Percentiles rank a stretch among this genome's conserved stretches.
phyloP scores from a whole-genome alignment of 208 protist genomes.

The Leptomonas pyrrhocoris region DNA sequence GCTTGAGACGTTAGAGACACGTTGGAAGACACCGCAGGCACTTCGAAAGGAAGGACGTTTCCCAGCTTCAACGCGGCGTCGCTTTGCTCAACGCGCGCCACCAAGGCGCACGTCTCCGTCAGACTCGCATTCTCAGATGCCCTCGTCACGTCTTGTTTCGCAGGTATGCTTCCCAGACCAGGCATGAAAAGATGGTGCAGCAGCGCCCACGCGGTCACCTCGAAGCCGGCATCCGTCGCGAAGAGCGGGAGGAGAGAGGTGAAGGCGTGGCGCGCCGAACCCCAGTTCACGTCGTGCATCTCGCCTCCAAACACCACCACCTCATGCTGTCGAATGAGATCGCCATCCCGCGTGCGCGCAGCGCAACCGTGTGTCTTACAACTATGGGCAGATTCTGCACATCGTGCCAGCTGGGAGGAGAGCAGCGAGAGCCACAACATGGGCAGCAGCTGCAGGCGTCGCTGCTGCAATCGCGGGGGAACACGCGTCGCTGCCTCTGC shows the following conservation, averaged over 20 bases:
- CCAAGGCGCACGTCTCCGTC: constrained; percentile 28
- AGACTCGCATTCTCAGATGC: constrained; percentile 3
- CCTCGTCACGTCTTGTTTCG: not conserved
- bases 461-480: constrained; percentile 44
- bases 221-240: constrained; percentile 32
- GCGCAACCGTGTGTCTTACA: not conserved
- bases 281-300: constrained; percentile 17
- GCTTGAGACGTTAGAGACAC: too few species aligned
- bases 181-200: constrained; percentile 32
- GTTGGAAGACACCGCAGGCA: too few species aligned
- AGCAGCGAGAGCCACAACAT: constrained; percentile 73
- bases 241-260: constrained; percentile 50
- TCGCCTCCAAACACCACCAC: too few species aligned
- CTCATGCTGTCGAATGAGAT: too few species aligned
- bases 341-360: not conserved
- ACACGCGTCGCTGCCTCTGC: not conserved
- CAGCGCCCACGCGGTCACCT: constrained; percentile 38
- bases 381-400: not conserved
- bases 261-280: constrained; percentile 48
- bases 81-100: constrained; percentile 23
- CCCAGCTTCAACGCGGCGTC: constrained; percentile 22
- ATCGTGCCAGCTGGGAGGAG: constrained; percentile 23
- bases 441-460: constrained; percentile 71
- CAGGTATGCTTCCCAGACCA: not conserved
- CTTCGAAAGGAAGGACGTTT: not conserved